Percentiles rank a stretch among this genome's conserved stretches.
These are phyloP conservation scores for Aethionema arabicum DNA, from an alignment of 345 rosid species.

Conservation along the genomic window DNA sequence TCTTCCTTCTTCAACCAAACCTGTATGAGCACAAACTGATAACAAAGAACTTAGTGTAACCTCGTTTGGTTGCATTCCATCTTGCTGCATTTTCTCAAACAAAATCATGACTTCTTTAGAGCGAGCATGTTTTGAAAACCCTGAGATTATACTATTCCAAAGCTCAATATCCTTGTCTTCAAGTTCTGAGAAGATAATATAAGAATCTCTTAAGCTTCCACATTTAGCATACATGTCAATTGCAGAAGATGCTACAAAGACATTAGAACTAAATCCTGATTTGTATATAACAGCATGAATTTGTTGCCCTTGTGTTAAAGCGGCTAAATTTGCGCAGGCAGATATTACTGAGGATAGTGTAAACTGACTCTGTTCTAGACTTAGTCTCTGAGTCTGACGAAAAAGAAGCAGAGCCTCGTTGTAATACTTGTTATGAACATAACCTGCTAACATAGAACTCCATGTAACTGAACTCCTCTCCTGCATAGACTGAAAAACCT, in stretches of 20 bases:
- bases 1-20: slow-evolving; percentile 61
- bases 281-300: slow-evolving; percentile 60
- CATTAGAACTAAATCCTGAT: slow-evolving; percentile 56
- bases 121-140: slow-evolving; percentile 64
- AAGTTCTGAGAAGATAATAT: slow-evolving; percentile 44
- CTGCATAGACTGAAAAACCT: slow-evolving; percentile 58
- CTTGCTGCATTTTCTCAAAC: slow-evolving; percentile 86
- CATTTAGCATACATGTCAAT: slow-evolving; percentile 88
- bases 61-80: slow-evolving; percentile 59
- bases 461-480: slow-evolving; percentile 74
- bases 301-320: slow-evolving; percentile 70
- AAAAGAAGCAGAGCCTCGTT: slow-evolving; percentile 69
- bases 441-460: slow-evolving; percentile 84
- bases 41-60: slow-evolving; percentile 63
- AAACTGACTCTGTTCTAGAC: slow-evolving; percentile 54
- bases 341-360: slow-evolving; percentile 61
- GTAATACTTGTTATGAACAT: slow-evolving; percentile 62
- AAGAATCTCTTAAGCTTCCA: slow-evolving; percentile 64
- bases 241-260: slow-evolving; percentile 63
- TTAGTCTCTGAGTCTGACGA: slow-evolving; percentile 40
- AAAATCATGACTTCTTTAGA: slow-evolving; percentile 65
- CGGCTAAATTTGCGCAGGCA: slow-evolving; percentile 75
- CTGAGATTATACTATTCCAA: slow-evolving; percentile 82
- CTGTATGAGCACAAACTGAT: slow-evolving; percentile 77
- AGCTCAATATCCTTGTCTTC: slow-evolving; percentile 55